Percentiles rank a stretch among this genome's conserved stretches.
phyloP scores from a whole-genome alignment of 345 rosid genomes.

The Acer saccharum region DNA sequence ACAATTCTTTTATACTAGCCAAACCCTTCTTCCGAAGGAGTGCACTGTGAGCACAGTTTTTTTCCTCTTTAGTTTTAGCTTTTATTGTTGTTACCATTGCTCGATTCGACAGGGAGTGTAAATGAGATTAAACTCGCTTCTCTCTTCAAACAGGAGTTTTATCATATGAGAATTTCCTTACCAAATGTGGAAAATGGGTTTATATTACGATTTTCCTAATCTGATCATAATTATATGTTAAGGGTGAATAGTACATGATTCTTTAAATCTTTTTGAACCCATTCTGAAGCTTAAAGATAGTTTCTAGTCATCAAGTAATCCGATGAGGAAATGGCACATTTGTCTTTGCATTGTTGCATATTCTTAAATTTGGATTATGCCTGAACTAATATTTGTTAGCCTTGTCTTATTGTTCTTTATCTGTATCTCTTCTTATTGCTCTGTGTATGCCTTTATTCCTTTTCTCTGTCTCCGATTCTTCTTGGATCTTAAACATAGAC shows the following conservation, averaged over 20 bases:
- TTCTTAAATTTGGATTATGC: not conserved
- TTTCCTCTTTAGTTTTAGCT: not conserved
- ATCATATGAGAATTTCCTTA: not conserved
- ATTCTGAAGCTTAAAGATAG: not conserved
- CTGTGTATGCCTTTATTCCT: not conserved
- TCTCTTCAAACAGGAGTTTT: not conserved
- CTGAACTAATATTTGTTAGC: not conserved
- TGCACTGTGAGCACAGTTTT: not conserved
- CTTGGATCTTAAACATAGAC: not conserved
- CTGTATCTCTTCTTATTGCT: not conserved
- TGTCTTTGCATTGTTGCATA: not conserved
- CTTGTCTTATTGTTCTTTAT: not conserved
- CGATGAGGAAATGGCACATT: not conserved
- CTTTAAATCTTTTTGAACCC: not conserved
- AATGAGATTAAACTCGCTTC: not conserved
- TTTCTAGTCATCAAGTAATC: not conserved
- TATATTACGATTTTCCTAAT: not conserved
- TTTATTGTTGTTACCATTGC: not conserved
- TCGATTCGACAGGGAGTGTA: not conserved
- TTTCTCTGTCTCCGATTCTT: not conserved
- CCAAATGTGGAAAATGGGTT: not conserved
- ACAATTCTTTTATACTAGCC: too few relatives aligned
- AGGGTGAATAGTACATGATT: not conserved
- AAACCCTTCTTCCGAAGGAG: not conserved
- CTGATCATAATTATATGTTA: not conserved